Base-by-base conservation (phyloP, 345 rosid genomes). In the Leavenworthia alabamica region DNA sequence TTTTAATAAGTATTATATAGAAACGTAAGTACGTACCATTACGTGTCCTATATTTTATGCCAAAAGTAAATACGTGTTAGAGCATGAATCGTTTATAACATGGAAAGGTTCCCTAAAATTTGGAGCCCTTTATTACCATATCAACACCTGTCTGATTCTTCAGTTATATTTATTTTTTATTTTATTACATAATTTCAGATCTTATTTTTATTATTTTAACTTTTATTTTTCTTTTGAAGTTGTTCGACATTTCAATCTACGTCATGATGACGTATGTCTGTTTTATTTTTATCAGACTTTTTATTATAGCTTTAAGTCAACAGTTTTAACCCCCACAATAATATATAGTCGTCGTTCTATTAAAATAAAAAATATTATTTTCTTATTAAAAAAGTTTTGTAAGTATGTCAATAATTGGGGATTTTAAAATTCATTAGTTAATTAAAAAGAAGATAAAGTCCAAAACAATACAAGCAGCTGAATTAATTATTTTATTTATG, bases 81-180 rank as follows among this genome's bases (percentile, higher is more conserved):
- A 63, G 4, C 41, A 31, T 63, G 70, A 63, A 56, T 62, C 33
- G 50, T 62, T 61, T 61, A n/a, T n/a, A n/a, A n/a, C n/a, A n/a
- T n/a, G n/a, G 64, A 55, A 70, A 70, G 46, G 52, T 56, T 70
- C 75, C 75, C 69, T 62, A 63, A 56, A 56, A 48, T 62, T 70
- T 63, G 64, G 75, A 70, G 75, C 75, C 54, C 31, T 17, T 19
- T 14, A 39, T 22, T 40, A 17, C 4, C 26, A 48, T 35, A 37
- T 20, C 51, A 39, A 61, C 73, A 61, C 62, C 73, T 60, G 67
- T 70, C 52, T 15, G 58, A 70, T 62, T 47, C 67, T 36, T 35
- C 51, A 20, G 11, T n/a, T n/a, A n/a, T n/a, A n/a, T n/a, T n/a
- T n/a, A n/a, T n/a, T n/a, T n/a, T n/a, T n/a, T n/a, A n/a, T n/a